phyloP scores from a whole-genome alignment of 345 rosid species.

The Lepidium aucheri region DNA sequence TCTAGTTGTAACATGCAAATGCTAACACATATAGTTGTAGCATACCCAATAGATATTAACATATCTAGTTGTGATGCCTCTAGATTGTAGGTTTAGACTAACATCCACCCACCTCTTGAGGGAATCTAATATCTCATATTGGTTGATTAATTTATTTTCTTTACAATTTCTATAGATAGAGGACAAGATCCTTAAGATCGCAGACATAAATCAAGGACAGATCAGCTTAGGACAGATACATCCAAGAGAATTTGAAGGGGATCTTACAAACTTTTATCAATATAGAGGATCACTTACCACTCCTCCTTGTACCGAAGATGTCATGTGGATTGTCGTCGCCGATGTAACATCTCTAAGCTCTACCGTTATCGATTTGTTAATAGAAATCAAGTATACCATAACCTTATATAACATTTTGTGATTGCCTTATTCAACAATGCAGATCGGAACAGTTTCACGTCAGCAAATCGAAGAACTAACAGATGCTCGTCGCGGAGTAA shows the following conservation, averaged over 20 bases:
- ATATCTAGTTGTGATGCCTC: no score
- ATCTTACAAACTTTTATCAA: constrained; percentile 47
- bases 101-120: no score
- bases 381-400: background rate
- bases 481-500: constrained; percentile 23
- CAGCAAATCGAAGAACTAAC: constrained; percentile 41
- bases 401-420: background rate
- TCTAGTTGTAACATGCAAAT: no score
- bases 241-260: constrained; percentile 41
- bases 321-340: constrained; percentile 52
- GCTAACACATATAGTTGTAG: no score
- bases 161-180: background rate
- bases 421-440: background rate
- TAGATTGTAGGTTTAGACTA: no score
- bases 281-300: constrained; percentile 73
- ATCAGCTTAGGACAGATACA: constrained; percentile 35
- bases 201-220: constrained; percentile 10
- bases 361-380: background rate
- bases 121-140: no score
- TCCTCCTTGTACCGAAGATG: constrained; percentile 83
- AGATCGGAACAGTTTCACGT: constrained; percentile 66
- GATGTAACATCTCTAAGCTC: constrained; percentile 29
- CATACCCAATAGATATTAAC: no score
- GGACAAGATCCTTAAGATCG: constrained; percentile 8
- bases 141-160: background rate